Evolutionary conservation across 305 asterid genomes (phyloP), one percentile per base, ranked within the genome.

Genomic region (Fraxinus dipetala): DNA sequence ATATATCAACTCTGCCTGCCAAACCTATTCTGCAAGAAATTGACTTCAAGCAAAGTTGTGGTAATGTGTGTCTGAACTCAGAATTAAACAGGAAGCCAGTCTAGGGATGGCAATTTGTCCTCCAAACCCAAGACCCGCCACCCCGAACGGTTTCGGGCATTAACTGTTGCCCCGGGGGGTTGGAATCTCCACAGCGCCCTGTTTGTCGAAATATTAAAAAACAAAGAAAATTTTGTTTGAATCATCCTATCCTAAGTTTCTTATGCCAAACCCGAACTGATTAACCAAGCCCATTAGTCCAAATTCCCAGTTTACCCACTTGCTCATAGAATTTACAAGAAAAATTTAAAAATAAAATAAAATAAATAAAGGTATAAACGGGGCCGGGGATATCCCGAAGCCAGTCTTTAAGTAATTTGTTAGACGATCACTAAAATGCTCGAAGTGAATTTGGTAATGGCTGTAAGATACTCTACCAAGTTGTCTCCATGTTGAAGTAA

Each of bases 1-100:
- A 24, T 26, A 3, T 10, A 28, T 65, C 18, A 13, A 31, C 40
- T 30, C 11, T 14, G 22, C 22, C 40, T 69, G 10, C 2, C 22
- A 30, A 30, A 69, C 9, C 38, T 69, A 30, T 69, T 69, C 24
- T 30, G 40, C 11, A 30, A 69, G 75, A 69, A 69, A 31, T 34
- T 31, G 75, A 69, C 75, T 30, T 30, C 38, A 16, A 24, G 38
- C 38, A 69, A 69, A 28, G 38, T 69, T 2, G 35, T 10, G 8
- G 74, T 26, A 67, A 67, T 67, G 31, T 26, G 38, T 30, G 40
- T 16, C 20, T 30, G 22, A 69, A 31, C 72, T 22, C 5, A 9
- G 72, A 63, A 63, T 24, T 63, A 63, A 63, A 63, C 72, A 63
- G 72, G 34, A 63, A 63, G 72, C 34, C 72, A 63, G 32, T 63